Evolutionary conservation across 805 yeast species (phyloP), one percentile per base, ranked within the genome.

Genomic region (Yamadazyma scolyti): DNA sequence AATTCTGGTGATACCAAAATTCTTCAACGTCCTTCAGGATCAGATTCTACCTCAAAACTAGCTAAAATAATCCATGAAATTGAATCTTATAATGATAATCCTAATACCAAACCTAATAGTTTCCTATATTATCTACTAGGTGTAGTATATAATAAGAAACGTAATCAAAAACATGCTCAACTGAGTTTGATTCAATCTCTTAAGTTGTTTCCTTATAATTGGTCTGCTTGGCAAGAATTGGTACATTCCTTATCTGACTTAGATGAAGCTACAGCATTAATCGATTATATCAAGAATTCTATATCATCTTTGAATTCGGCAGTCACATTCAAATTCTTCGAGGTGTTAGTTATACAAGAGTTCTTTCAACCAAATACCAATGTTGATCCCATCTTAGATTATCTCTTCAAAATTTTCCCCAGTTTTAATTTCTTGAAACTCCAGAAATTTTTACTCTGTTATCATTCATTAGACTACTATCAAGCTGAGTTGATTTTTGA

Each of bases 221-320:
- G 98, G 98, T 75, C 89, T 33, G 82, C 93, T 36, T 93, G 97
- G 97, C 68, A 72, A 35, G 97, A 90, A 50, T 63, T 93, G 23
- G 61, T 77, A 9, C 62, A 75, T 4, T 76, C 85, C 31, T 58
- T 86, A 17, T 56, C 73, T 6, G 70, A 76, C 18, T 68, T 77
- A 33, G 82, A 80, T 37, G 84, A 82, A 33, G 81, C 86, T 0
- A 35, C 61, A 28, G 43, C 47, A 31, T 47, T 71, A 39, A 40
- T 67, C 24, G 49, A 59, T 39, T 56, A 62, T 41, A 50, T 69
- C 40, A 52, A 63, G 26, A 48, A 54, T n/a, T 50, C 62, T 18
- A 53, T 62, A 12, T 50, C 51, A 16, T 48, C 58, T 13, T 47
- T 64, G 33, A 43, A 49, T 12, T 47, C 44, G 22, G 50, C 46